A percentile compares a stretch with the other conserved stretches of the same genome.
Evolutionary conservation across 2,329 filamentous ascomycete genomes (phyloP).

Genomic region (Hymenoscyphus repandus): DNA sequence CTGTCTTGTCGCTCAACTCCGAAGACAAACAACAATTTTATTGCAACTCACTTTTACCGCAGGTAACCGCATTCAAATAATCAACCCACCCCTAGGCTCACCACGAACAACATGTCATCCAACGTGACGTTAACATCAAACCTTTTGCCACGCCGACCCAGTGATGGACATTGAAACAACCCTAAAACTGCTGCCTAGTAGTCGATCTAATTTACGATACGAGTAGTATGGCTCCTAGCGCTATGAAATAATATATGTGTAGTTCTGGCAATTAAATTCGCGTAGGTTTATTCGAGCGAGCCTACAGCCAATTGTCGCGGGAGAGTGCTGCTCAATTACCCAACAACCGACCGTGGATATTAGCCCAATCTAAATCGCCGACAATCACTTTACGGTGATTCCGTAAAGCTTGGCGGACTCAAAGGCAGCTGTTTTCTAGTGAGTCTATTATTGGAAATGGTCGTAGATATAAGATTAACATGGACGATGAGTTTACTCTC

Average conservation of each 20-base stretch:
- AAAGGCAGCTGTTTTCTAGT: not conserved
- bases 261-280: not conserved
- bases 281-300: not conserved
- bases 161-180: not conserved
- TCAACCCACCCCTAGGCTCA: not conserved
- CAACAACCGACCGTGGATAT: constrained; percentile 1
- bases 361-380: not conserved
- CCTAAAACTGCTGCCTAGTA: not conserved
- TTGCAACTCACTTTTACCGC: not conserved
- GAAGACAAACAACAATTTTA: not conserved
- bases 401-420: not conserved
- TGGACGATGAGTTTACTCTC: too few species aligned
- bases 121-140: not conserved
- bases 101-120: not conserved
- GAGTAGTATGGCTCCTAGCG: not conserved
- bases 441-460: too few species aligned
- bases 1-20: not conserved
- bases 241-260: not conserved
- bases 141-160: not conserved
- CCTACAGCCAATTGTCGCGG: constrained; percentile 3
- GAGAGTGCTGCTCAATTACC: not conserved
- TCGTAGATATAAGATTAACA: too few species aligned
- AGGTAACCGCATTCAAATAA: constrained; percentile 1
- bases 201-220: constrained; percentile 4
- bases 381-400: not conserved